phyloP scores from a whole-genome alignment of 345 rosid species.

The Isatis tinctoria region DNA sequence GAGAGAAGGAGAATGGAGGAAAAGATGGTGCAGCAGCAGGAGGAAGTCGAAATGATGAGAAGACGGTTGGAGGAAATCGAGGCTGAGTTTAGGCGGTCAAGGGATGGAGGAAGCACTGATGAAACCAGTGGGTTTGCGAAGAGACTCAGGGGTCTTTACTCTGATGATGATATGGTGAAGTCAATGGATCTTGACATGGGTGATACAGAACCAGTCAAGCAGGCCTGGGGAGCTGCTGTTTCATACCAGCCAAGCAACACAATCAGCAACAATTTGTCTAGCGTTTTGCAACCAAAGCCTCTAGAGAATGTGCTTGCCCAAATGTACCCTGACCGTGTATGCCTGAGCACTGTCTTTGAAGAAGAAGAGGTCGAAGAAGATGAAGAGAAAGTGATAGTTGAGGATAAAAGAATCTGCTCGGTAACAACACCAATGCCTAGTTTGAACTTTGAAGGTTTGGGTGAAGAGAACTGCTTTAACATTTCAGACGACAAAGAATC shows the following conservation, averaged over 20 bases:
- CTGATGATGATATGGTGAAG: slow-evolving; percentile 92
- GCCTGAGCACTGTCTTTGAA: slow-evolving; percentile 88
- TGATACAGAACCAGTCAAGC: slow-evolving; percentile 56
- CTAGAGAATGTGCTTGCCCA: slow-evolving; percentile 37
- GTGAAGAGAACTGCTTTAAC: slow-evolving; percentile 20
- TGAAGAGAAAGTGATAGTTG: slow-evolving; percentile 76
- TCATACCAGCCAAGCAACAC: slow-evolving; percentile 24
- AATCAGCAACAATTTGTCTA: slow-evolving; percentile 27
- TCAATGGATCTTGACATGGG: slow-evolving; percentile 98
- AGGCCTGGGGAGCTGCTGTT: slow-evolving; percentile 32
- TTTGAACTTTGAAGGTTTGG: slow-evolving; percentile 6
- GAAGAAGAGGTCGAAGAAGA: slow-evolving; percentile 82
- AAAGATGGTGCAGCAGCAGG: slow-evolving; percentile 79
- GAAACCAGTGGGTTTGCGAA: slow-evolving; percentile 64
- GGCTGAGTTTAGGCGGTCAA: slow-evolving; percentile 42
- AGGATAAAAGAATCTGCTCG: slow-evolving; percentile 62
- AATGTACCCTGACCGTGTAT: slow-evolving; percentile 48
- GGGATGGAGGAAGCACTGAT: slow-evolving; percentile 33
- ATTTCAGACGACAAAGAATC: slow-evolving; percentile 37
- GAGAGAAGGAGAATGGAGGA: slow-evolving; percentile 97
- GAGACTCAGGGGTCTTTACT: slow-evolving; percentile 53
- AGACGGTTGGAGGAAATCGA: slow-evolving; percentile 77
- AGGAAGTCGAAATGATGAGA: slow-evolving; percentile 80
- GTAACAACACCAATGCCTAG: slow-evolving; percentile 15
- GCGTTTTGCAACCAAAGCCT: slow-evolving; percentile 32